Conservation (phyloP, 2,329 filamentous ascomycete genomes). For the Ceratocystis variospora region DNA sequence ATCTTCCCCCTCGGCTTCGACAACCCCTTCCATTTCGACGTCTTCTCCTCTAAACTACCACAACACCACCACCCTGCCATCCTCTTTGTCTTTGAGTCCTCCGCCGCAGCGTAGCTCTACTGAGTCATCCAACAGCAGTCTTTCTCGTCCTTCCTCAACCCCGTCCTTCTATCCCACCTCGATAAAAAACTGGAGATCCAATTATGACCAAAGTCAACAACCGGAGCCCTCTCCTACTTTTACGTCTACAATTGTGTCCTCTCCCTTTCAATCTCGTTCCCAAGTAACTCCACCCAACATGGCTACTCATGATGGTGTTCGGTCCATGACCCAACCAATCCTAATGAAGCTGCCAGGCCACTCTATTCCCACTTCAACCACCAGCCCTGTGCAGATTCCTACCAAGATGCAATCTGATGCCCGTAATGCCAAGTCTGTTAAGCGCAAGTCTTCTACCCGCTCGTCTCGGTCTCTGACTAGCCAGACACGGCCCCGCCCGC, state of each 20-base stretch:
- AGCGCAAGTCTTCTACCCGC: constrained; percentile 25
- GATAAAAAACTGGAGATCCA: constrained; percentile 15
- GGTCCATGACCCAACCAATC: constrained; percentile 11
- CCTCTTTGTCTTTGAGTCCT: constrained; percentile 4
- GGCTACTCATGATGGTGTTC: constrained; percentile 1
- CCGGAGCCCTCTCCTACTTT: constrained; percentile 17
- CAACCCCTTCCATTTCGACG: background rate
- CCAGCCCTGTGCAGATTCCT: constrained; percentile 44
- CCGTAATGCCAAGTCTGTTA: constrained; percentile 4
- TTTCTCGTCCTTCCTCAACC: constrained; percentile 15
- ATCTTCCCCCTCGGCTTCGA: background rate
- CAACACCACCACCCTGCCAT: background rate
- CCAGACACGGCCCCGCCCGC: constrained; percentile 27
- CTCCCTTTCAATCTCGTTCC: constrained; percentile 4
- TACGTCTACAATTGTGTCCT: constrained; percentile 16
- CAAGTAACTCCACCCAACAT: constrained; percentile 11
- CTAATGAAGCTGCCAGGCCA: constrained; percentile 18
- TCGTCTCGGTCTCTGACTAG: constrained; percentile 26
- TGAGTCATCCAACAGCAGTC: background rate
- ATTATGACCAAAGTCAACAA: constrained; percentile 20
- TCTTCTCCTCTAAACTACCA: background rate
- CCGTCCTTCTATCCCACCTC: constrained; percentile 3
- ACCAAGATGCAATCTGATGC: constrained; percentile 23
- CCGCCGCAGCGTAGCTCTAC: constrained; percentile 7
- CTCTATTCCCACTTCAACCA: constrained; percentile 23